These are phyloP conservation scores for Rhynchospora breviuscula DNA, from an alignment of 176 grass and related monocot species.

Conservation along the genomic window DNA sequence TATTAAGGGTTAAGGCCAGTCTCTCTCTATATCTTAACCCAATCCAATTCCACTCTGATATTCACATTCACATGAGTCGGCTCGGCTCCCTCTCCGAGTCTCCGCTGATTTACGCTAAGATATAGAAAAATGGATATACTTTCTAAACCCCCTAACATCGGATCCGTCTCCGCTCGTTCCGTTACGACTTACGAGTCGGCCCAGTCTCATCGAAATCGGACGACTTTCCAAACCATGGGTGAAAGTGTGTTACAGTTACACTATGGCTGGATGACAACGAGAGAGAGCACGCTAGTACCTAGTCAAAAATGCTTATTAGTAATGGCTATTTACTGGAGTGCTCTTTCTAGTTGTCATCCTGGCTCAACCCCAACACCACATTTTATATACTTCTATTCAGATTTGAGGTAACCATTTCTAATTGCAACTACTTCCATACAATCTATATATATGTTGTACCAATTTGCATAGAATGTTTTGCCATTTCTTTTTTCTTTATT, in stretches of 20 bases:
- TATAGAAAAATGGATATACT: no score
- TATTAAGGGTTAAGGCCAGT: no score
- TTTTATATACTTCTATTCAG: not conserved
- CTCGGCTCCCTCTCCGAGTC: no score
- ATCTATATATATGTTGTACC: not conserved
- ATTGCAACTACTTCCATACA: not conserved
- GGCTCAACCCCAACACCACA: not conserved
- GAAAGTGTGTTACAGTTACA: not conserved
- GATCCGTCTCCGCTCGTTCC: no score
- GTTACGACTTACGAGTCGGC: no score
- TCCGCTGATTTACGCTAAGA: no score
- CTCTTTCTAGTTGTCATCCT: conserved; percentile 24
- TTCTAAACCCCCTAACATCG: no score
- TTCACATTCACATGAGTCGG: no score
- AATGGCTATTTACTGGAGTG: conserved; percentile 29
- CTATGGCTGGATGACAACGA: conserved; percentile 25
- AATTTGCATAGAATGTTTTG: not conserved
- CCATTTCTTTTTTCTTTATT: not conserved
- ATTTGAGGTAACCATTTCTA: conserved; percentile 11
- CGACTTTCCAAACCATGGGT: no score
- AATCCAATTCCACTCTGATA: no score
- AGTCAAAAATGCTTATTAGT: not conserved
- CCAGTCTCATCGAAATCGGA: no score
- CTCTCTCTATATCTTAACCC: no score
- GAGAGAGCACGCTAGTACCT: conserved; percentile 33